A percentile compares a stretch with the other conserved stretches of the same genome.
Evolutionary conservation across 305 asterid species (phyloP).

Genomic region (Ajuga reptans): DNA sequence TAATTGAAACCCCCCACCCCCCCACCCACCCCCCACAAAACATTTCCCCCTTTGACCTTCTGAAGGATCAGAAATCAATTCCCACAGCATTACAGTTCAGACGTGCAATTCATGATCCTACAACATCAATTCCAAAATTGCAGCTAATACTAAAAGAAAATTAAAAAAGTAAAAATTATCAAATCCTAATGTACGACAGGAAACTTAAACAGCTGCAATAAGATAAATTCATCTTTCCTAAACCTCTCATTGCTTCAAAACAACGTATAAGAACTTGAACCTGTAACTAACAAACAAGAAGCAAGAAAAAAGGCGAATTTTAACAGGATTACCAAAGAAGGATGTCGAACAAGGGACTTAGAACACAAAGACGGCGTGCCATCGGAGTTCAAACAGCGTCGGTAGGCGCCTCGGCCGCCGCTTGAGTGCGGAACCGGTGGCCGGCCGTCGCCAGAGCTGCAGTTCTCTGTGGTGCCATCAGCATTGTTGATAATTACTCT

Average conservation of each 20-base stretch:
- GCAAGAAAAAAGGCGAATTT: not conserved
- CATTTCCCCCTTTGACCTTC: not conserved
- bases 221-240: not conserved
- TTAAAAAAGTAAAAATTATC: not conserved
- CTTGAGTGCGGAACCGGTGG: conserved; percentile 67
- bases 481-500: conserved; percentile 42
- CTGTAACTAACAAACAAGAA: not conserved
- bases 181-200: not conserved
- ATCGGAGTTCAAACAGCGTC: conserved; percentile 37
- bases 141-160: not conserved
- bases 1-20: not conserved
- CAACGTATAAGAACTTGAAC: not conserved
- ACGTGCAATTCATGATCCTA: not conserved
- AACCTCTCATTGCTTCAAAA: conserved; percentile 1
- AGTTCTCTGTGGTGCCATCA: conserved; percentile 32
- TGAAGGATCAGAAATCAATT: not conserved
- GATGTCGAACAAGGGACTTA: conserved; percentile 58
- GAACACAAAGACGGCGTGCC: conserved; percentile 34
- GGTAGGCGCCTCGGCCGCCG: conserved; percentile 36
- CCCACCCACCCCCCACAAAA: not conserved
- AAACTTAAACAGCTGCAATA: not conserved
- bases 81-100: not conserved
- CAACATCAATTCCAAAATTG: not conserved
- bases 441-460: conserved; percentile 55
- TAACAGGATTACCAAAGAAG: conserved; percentile 52